Evolutionary conservation across 169 alveolate genomes (phyloP).

Genomic region (Plasmodium vivax): DNA sequence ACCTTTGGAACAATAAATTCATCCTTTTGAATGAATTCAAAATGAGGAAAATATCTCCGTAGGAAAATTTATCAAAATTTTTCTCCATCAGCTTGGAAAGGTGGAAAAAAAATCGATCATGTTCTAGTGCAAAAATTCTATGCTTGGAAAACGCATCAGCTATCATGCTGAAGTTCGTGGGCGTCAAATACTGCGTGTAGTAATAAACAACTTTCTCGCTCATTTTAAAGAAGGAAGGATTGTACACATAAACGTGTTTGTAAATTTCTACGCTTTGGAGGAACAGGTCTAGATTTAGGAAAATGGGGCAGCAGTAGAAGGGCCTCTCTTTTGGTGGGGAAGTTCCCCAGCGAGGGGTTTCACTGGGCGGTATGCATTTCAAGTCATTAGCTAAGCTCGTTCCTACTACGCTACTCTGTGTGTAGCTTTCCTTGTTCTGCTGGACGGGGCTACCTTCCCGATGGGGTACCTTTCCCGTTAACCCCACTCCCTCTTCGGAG

Average conservation of each 20-base stretch:
- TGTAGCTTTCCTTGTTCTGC: neutral
- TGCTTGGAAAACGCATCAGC: slow-evolving; percentile 73
- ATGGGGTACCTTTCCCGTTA: neutral
- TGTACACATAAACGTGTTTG: slow-evolving; percentile 55
- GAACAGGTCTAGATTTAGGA: slow-evolving; percentile 49
- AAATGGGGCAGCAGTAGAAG: slow-evolving; percentile 35
- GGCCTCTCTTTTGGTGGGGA: neutral
- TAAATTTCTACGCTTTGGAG: slow-evolving; percentile 61
- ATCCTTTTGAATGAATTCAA: slow-evolving; percentile 62
- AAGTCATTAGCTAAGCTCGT: neutral
- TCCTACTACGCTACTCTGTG: neutral
- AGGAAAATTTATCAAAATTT: slow-evolving; percentile 67
- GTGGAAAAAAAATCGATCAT: slow-evolving; percentile 66
- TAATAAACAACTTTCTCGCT: slow-evolving; percentile 67
- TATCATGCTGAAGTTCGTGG: slow-evolving; percentile 34
- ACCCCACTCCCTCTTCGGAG: neutral
- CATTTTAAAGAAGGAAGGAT: slow-evolving; percentile 37
- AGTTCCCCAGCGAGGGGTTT: neutral
- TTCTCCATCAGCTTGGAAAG: slow-evolving; percentile 55
- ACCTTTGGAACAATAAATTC: slow-evolving; percentile 57
- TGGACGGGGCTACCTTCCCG: neutral
- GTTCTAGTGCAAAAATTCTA: slow-evolving; percentile 47
- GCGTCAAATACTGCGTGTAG: slow-evolving; percentile 59
- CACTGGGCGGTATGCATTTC: neutral
- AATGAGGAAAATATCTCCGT: slow-evolving; percentile 23